These are phyloP conservation scores for Erucastrum elatum DNA, from an alignment of 345 rosid genomes.

Conservation along the genomic window DNA sequence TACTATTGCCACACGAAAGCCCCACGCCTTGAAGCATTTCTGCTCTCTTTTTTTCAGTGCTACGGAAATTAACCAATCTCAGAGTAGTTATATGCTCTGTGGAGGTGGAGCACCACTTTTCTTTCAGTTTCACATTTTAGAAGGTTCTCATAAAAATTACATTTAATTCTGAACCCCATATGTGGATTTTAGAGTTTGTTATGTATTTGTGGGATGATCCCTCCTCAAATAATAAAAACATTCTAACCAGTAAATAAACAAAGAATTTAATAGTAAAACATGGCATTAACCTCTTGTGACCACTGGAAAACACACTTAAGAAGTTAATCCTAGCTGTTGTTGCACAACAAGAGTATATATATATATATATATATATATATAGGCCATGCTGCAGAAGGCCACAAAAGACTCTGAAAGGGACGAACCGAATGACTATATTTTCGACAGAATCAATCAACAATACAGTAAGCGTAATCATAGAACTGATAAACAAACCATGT, in stretches of 20 bases:
- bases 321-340: too few species aligned
- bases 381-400: neutral
- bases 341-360: too few species aligned
- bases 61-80: neutral
- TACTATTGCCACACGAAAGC: constrained; percentile 15
- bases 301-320: too few species aligned
- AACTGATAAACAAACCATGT: too few species aligned
- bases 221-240: neutral
- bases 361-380: too few species aligned
- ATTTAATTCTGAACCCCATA: neutral
- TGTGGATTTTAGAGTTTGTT: neutral
- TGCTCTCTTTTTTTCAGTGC: neutral
- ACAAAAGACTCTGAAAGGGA: neutral
- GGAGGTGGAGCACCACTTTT: neutral
- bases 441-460: neutral
- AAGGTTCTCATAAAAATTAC: neutral
- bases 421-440: too few species aligned
- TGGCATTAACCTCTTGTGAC: too few species aligned
- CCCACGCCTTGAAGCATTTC: neutral
- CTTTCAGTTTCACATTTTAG: neutral
- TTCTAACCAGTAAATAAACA: too few species aligned
- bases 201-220: neutral
- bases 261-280: too few species aligned
- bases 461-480: neutral
- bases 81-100: neutral